These are phyloP conservation scores for Ambrosiella xylebori DNA, from an alignment of 2,329 filamentous ascomycete genomes.

Conservation along the genomic window DNA sequence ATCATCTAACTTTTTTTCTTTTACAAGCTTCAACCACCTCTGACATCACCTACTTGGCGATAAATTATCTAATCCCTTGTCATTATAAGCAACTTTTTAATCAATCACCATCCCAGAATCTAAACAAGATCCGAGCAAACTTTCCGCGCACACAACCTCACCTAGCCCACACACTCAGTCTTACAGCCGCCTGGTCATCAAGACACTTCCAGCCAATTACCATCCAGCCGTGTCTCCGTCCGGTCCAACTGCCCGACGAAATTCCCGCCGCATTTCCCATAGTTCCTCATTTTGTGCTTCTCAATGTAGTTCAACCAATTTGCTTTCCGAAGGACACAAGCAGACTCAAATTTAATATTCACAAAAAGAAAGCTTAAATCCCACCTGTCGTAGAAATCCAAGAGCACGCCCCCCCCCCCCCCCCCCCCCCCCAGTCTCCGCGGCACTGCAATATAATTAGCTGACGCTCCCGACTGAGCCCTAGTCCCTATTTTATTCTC, in stretches of 20 bases:
- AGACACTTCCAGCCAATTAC: background rate
- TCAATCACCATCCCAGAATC: background rate
- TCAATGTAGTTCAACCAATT: too few species aligned
- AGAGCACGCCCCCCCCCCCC: background rate
- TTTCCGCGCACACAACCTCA: background rate
- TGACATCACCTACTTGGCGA: background rate
- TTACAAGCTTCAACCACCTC: too few species aligned
- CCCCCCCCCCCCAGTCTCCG: background rate
- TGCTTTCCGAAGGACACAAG: too few species aligned
- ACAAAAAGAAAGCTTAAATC: background rate
- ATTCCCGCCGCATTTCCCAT: too few species aligned
- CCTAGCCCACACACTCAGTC: background rate
- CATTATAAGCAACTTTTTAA: background rate
- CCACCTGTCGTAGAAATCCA: background rate
- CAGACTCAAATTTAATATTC: background rate
- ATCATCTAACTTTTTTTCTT: background rate
- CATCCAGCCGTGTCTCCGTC: background rate
- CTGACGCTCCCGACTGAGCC: constrained; percentile 4
- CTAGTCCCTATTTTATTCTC: constrained; percentile 5
- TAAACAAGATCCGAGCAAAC: background rate
- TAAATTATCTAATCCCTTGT: background rate
- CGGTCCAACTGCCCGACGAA: background rate
- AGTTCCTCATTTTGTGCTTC: too few species aligned
- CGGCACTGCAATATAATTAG: constrained; percentile 2
- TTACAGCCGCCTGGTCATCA: background rate